Percentiles rank a stretch among this genome's conserved stretches.
These are phyloP conservation scores for Talaromyces trachyspermus DNA, from an alignment of 495 filamentous ascomycete genomes.

Conservation along the genomic window DNA sequence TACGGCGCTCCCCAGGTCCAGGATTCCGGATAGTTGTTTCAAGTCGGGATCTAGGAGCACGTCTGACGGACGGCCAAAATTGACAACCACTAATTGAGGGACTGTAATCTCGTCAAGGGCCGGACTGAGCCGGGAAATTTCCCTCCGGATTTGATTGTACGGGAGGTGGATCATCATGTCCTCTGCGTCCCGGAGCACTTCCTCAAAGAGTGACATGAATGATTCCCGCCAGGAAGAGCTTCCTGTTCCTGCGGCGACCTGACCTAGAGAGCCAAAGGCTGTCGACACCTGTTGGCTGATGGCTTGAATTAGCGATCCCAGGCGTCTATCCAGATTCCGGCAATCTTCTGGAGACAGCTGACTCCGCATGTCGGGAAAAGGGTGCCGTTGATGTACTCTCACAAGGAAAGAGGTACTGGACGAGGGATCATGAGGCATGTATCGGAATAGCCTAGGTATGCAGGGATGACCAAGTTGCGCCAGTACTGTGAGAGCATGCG, in stretches of 20 bases:
- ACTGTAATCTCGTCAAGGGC: conserved; percentile 49
- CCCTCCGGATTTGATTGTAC: conserved; percentile 53
- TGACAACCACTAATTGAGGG: conserved; percentile 51
- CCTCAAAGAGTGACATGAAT: conserved; percentile 54
- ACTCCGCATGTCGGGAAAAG: conserved; percentile 31
- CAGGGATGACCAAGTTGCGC: conserved; percentile 35
- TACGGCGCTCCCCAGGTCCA: conserved; percentile 38
- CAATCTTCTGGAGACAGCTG: conserved; percentile 30
- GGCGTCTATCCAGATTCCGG: conserved; percentile 35
- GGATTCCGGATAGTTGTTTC: conserved; percentile 35
- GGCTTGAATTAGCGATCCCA: conserved; percentile 25
- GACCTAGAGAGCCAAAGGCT: conserved; percentile 43
- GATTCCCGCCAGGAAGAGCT: conserved; percentile 53
- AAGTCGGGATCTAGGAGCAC: conserved; percentile 49
- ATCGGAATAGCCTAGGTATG: conserved; percentile 45
- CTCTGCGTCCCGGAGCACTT: conserved; percentile 59
- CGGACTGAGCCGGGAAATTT: conserved; percentile 36
- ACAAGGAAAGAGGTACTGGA: conserved; percentile 43
- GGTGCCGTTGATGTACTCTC: conserved; percentile 40
- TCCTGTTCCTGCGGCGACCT: conserved; percentile 40
- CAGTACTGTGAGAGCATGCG: conserved; percentile 42
- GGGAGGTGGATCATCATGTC: conserved; percentile 61
- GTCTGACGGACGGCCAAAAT: conserved; percentile 47
- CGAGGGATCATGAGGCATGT: conserved; percentile 31
- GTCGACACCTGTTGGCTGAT: conserved; percentile 34